These are phyloP conservation scores for Stylonectria norvegica DNA, from an alignment of 2,329 filamentous ascomycete species.

Conservation along the genomic window DNA sequence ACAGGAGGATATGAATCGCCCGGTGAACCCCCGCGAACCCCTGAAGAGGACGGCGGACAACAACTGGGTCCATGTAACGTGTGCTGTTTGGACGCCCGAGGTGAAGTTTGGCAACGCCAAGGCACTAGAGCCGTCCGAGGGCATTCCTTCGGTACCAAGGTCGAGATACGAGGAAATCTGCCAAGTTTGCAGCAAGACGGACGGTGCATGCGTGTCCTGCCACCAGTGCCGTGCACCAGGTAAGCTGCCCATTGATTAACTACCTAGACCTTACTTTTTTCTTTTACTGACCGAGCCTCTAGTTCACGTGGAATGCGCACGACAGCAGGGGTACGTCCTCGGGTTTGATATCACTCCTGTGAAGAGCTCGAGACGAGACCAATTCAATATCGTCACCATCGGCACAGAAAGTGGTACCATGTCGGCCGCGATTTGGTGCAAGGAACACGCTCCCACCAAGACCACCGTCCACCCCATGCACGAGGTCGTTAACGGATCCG, in stretches of 20 bases:
- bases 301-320: constrained; percentile 89
- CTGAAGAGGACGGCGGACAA: constrained; percentile 93
- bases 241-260: constrained; percentile 29
- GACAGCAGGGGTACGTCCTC: constrained; percentile 75
- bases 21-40: constrained; percentile 79
- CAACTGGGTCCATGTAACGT: constrained; percentile 96
- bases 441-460: constrained; percentile 74
- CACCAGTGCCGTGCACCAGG: constrained; percentile 62
- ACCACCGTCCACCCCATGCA: constrained; percentile 73
- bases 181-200: constrained; percentile 73
- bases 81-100: constrained; percentile 87
- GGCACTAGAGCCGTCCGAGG: constrained; percentile 81
- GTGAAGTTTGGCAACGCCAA: constrained; percentile 87
- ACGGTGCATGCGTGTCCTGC: constrained; percentile 80
- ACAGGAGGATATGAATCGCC: constrained; percentile 81
- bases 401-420: constrained; percentile 79
- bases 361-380: constrained; percentile 82
- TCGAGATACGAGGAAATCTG: constrained; percentile 73
- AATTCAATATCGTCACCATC: constrained; percentile 74
- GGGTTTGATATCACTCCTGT: constrained; percentile 89
- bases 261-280: not conserved
- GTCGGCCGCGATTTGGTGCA: constrained; percentile 87
- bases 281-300: constrained; percentile 23
- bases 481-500: constrained; percentile 67
- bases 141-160: constrained; percentile 76